Evolutionary conservation across 169 alveolate genomes (phyloP).

Genomic region (Neospora caninum): DNA sequence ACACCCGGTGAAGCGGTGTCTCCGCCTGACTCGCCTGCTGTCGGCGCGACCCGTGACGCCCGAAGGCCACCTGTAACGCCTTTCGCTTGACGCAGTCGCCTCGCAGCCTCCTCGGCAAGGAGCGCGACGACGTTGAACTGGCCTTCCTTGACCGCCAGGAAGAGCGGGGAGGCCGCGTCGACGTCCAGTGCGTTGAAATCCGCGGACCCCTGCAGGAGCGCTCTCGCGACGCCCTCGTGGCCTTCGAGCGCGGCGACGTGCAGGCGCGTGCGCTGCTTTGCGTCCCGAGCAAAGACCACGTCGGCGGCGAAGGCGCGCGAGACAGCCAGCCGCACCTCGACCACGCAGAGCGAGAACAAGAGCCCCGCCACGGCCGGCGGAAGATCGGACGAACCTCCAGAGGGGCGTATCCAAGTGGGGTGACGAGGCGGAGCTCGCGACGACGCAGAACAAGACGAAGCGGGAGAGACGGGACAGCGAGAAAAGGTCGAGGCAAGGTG

Average conservation of each 20-base stretch:
- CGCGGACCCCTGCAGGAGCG: background rate
- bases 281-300: background rate
- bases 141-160: background rate
- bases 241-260: constrained; percentile 5
- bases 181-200: background rate
- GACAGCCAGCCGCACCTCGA: background rate
- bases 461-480: background rate
- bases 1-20: too few relatives aligned
- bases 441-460: background rate
- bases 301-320: background rate
- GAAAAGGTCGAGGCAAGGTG: background rate
- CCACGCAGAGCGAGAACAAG: background rate
- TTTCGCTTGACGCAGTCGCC: background rate
- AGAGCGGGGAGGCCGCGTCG: constrained; percentile 7
- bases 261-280: background rate
- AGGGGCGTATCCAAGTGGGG: background rate
- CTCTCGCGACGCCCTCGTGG: constrained; percentile 3
- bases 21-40: too few relatives aligned
- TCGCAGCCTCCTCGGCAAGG: background rate
- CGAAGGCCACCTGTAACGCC: too few relatives aligned
- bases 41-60: too few relatives aligned
- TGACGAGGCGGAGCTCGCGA: background rate
- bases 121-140: constrained; percentile 6
- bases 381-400: too few relatives aligned
- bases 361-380: too few relatives aligned